A percentile compares a stretch with the other conserved stretches of the same genome.
Conservation (phyloP, 2,329 filamentous ascomycete species). For the Teratosphaeria viscida region DNA sequence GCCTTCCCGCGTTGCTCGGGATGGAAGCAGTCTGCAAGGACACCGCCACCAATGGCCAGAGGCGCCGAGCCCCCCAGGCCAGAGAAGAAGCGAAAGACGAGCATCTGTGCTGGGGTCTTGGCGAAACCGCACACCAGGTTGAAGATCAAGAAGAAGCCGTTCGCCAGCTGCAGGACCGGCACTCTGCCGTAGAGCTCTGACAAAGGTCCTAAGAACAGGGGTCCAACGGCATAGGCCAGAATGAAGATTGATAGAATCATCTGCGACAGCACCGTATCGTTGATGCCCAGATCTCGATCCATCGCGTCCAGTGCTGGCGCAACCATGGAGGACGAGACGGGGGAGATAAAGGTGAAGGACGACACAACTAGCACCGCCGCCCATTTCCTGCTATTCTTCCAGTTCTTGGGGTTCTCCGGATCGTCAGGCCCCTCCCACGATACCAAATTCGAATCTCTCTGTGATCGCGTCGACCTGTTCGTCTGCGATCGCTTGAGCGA, state of each 20-base stretch:
- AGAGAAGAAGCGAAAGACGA: slow-evolving; percentile 24
- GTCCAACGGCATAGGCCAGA: slow-evolving; percentile 23
- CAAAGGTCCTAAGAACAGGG: slow-evolving; percentile 22
- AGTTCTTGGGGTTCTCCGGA: slow-evolving; percentile 35
- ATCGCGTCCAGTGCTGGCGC: slow-evolving; percentile 20
- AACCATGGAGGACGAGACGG: slow-evolving; percentile 25
- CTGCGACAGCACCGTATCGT: slow-evolving; percentile 12
- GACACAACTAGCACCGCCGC: slow-evolving; percentile 26
- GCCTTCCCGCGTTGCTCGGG: slow-evolving; percentile 23
- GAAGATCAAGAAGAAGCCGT: slow-evolving; percentile 24
- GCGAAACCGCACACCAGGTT: slow-evolving; percentile 26
- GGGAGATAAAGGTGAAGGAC: slow-evolving; percentile 26
- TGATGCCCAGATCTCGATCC: slow-evolving; percentile 17
- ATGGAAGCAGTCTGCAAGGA: slow-evolving; percentile 18
- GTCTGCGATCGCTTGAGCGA: neutral
- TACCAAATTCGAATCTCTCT: slow-evolving; percentile 18
- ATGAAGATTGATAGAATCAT: slow-evolving; percentile 26
- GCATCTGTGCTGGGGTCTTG: slow-evolving; percentile 18
- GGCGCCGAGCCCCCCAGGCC: slow-evolving; percentile 25
- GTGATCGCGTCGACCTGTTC: neutral
- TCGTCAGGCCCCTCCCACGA: slow-evolving; percentile 35
- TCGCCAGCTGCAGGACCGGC: slow-evolving; percentile 20
- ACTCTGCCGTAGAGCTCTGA: slow-evolving; percentile 23
- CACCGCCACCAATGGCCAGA: slow-evolving; percentile 15
- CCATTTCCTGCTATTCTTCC: slow-evolving; percentile 32